Evolutionary conservation across 176 grass and related monocot genomes (phyloP).

Genomic region (Oryza punctata): DNA sequence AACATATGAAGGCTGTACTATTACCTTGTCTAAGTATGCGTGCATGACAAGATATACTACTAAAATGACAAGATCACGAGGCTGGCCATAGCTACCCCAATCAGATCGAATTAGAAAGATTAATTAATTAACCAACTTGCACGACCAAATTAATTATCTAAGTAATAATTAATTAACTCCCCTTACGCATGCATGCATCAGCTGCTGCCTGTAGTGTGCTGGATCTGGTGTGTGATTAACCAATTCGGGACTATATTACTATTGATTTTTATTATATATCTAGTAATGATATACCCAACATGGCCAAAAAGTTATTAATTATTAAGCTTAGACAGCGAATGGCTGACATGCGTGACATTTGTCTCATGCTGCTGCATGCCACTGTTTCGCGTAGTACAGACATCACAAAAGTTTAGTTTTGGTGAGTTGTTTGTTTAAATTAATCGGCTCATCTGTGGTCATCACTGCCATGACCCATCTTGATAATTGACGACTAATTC

Average conservation of each 20-base stretch:
- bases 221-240: conserved; percentile 21
- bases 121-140: not conserved
- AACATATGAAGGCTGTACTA: not conserved
- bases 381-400: conserved; percentile 16
- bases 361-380: conserved; percentile 46
- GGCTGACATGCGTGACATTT: conserved; percentile 10
- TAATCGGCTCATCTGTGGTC: not conserved
- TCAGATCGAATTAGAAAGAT: conserved; percentile 9
- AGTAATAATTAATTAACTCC: not conserved
- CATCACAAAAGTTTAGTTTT: conserved; percentile 12
- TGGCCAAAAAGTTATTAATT: conserved; percentile 22
- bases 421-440: not conserved
- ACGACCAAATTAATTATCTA: not conserved
- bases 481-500: not conserved
- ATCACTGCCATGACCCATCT: not conserved
- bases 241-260: not conserved
- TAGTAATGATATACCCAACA: conserved; percentile 29
- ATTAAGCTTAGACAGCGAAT: conserved; percentile 4
- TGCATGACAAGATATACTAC: conserved; percentile 10
- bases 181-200: conserved; percentile 16
- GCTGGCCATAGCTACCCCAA: conserved; percentile 1
- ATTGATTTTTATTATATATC: not conserved
- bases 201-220: not conserved
- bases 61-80: not conserved
- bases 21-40: conserved; percentile 24